phyloP scores from a whole-genome alignment of 2,329 filamentous ascomycete species.

The Xylariaceae sp. region DNA sequence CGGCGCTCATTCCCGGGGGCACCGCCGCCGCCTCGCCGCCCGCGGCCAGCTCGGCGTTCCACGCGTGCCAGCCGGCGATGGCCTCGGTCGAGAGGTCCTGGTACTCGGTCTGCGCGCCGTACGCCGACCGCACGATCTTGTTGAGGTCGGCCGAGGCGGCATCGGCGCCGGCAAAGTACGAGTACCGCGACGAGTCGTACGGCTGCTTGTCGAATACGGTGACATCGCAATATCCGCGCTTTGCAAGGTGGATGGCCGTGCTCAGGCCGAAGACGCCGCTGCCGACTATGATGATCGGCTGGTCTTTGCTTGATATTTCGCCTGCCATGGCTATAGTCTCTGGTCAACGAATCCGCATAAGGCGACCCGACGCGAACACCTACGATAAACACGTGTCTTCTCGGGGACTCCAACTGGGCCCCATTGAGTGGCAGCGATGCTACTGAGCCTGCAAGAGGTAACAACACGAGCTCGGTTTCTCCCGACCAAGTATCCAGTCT shows the following conservation, averaged over 20 bases:
- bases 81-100: slow-evolving; percentile 35
- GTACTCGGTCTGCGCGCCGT: slow-evolving; percentile 34
- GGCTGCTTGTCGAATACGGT: slow-evolving; percentile 39
- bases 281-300: slow-evolving; percentile 29
- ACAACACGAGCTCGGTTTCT: too few relatives aligned
- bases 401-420: too few relatives aligned
- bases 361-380: too few relatives aligned
- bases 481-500: too few relatives aligned
- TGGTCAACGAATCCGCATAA: too few relatives aligned
- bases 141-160: slow-evolving; percentile 29
- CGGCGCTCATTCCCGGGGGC: slow-evolving; percentile 29
- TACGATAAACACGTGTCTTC: too few relatives aligned
- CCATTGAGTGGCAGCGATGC: too few relatives aligned
- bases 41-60: slow-evolving; percentile 31
- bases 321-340: too few relatives aligned
- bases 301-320: too few relatives aligned
- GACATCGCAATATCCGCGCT: slow-evolving; percentile 35
- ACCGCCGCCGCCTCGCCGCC: slow-evolving; percentile 15
- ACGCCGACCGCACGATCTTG: slow-evolving; percentile 33
- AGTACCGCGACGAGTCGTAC: slow-evolving; percentile 31
- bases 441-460: too few relatives aligned
- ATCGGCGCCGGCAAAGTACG: slow-evolving; percentile 28
- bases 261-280: slow-evolving; percentile 30
- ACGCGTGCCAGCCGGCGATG: slow-evolving; percentile 30
- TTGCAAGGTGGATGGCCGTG: slow-evolving; percentile 33